A percentile compares a stretch with the other conserved stretches of the same genome.
Evolutionary conservation across 495 filamentous ascomycete species (phyloP).

Genomic region (Platismatia glauca): DNA sequence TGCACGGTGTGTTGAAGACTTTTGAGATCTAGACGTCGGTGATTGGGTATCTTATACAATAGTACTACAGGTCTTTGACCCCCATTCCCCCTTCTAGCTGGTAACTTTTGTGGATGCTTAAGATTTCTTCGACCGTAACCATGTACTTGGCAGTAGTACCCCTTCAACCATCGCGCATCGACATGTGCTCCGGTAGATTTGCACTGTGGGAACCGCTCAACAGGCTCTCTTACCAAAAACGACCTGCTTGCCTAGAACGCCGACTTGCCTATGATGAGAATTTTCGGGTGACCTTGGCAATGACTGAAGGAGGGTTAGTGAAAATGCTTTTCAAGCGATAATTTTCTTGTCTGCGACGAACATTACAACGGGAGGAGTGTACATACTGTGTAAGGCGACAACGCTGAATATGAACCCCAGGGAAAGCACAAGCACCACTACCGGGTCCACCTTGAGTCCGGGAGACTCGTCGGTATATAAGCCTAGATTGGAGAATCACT

Average conservation of each 20-base stretch:
- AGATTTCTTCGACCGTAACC: neutral
- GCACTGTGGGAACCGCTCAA: neutral
- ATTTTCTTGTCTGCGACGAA: neutral
- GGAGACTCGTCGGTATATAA: slow-evolving; percentile 99
- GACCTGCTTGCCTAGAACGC: neutral
- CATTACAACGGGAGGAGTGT: neutral
- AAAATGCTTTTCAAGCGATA: too few relatives aligned
- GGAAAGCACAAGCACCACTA: slow-evolving; percentile 88
- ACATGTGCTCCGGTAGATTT: neutral
- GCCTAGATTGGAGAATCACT: slow-evolving; percentile 32
- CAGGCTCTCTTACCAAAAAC: neutral
- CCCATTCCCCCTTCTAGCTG: neutral
- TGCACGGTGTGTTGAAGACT: neutral
- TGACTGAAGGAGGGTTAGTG: slow-evolving; percentile 63
- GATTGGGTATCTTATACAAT: slow-evolving; percentile 4
- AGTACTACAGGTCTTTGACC: slow-evolving; percentile 2
- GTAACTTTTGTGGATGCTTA: slow-evolving; percentile 3
- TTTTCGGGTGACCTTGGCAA: slow-evolving; percentile 89
- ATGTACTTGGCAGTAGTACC: neutral
- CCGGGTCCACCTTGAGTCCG: slow-evolving; percentile 91
- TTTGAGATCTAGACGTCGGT: neutral
- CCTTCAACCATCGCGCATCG: neutral
- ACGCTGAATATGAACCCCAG: slow-evolving; percentile 98
- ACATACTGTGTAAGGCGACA: slow-evolving; percentile 90
- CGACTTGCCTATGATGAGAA: slow-evolving; percentile 50